Evolutionary conservation across 495 filamentous ascomycete genomes (phyloP).

Genomic region (Tuber microsphaerosporum): DNA sequence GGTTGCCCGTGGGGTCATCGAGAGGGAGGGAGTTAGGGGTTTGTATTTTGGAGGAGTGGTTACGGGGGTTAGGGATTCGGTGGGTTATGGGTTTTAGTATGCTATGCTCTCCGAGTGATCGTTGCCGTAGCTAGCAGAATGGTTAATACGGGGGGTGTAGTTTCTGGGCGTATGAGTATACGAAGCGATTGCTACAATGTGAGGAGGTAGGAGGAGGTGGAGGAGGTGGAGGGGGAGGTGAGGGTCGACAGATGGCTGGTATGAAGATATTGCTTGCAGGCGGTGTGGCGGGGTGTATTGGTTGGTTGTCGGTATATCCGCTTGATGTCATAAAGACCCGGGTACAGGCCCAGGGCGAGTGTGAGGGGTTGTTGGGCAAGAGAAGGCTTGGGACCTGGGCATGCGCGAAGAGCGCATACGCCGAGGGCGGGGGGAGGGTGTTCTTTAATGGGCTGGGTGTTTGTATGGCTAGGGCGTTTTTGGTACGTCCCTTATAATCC

Average conservation of each 20-base stretch:
- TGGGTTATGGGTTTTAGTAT: constrained; percentile 89
- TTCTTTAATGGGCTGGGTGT: constrained; percentile 74
- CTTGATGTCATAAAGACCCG: constrained; percentile 84
- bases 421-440: constrained; percentile 54
- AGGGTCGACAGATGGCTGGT: constrained; percentile 45
- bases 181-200: constrained; percentile 50
- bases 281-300: constrained; percentile 73
- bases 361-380: constrained; percentile 42
- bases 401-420: constrained; percentile 58
- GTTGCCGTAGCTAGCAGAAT: constrained; percentile 8
- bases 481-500: constrained; percentile 62
- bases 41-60: constrained; percentile 71
- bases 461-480: constrained; percentile 70
- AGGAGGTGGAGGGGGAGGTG: constrained; percentile 25
- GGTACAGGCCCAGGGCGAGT: constrained; percentile 60
- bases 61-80: constrained; percentile 70
- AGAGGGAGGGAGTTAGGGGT: constrained; percentile 57
- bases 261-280: constrained; percentile 69
- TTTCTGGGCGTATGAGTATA: constrained; percentile 80
- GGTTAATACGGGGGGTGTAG: constrained; percentile 41
- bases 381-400: constrained; percentile 51
- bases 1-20: constrained; percentile 57
- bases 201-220: constrained; percentile 7
- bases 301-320: constrained; percentile 81
- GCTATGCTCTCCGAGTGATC: constrained; percentile 35